Evolutionary conservation across 2,329 filamentous ascomycete species (phyloP), one percentile per base, ranked within the genome.

Genomic region (Xylariaceae sp.): DNA sequence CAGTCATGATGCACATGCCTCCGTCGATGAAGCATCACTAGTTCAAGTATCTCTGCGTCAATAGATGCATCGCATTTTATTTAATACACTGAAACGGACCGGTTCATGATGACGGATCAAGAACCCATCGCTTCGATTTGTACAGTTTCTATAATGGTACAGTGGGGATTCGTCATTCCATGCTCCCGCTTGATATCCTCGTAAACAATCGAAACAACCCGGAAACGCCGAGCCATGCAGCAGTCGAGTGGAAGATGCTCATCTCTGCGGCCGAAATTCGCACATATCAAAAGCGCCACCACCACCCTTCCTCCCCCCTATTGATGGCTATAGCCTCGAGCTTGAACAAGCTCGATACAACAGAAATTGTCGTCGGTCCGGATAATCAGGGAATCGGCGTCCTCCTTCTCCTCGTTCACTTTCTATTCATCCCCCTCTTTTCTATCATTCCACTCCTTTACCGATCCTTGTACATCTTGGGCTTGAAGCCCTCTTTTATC

Each of bases 401-500:
- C 45, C 39, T 39, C 53, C 48, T 47, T 30, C 23, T 30, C 23
- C 23, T 30, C 23, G 23, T 30, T 30, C 49, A 37, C 35, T 50
- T 13, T 10, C 15, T 8, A 13, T 45, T 54, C 51, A 35, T 13
- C 44, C 51, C 54, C 23, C 11, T 7, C 23, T 42, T 13, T 11
- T 69, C 73, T 9, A 10, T 42, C 11, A 10, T 13, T 42, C 3
- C 3, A 10, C 37, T 10, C 13, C 13, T 45, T 45, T 77, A 89
- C 81, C 86, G 82, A 74, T 95, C 90, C 79, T 95, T 95, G 77
- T 94, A 97, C 60, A 97, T 80, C 80, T 96, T 97, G 60, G 93
- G 94, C 74, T 92, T 95, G 86, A 91, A 97, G 0, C 93, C 94
- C 64, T 91, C 88, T 72, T 88, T 85, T 56, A 88, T 70, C 75